Percentiles rank a stretch among this genome's conserved stretches.
These are phyloP conservation scores for Trypanosoma boissoni DNA, from an alignment of 208 protist genomes.

Conservation along the genomic window DNA sequence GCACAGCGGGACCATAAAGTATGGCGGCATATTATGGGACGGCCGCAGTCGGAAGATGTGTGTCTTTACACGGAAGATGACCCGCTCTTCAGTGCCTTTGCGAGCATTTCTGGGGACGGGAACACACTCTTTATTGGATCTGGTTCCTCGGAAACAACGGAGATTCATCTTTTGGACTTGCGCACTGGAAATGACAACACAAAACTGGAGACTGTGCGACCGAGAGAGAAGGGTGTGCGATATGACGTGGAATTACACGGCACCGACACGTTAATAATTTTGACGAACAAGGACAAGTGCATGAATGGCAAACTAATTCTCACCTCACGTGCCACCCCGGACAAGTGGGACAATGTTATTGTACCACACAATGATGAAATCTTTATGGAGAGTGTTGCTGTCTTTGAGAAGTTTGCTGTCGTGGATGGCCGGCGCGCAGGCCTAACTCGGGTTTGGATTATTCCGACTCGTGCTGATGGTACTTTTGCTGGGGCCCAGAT, in stretches of 20 bases:
- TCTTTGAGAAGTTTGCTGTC: slow-evolving; percentile 64
- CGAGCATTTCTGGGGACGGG: slow-evolving; percentile 58
- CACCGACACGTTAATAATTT: slow-evolving; percentile 59
- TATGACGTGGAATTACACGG: slow-evolving; percentile 80
- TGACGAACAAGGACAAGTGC: slow-evolving; percentile 76
- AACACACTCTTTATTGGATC: slow-evolving; percentile 64
- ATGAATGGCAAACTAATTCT: slow-evolving; percentile 80
- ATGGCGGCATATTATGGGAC: slow-evolving; percentile 81
- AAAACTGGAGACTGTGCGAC: slow-evolving; percentile 59
- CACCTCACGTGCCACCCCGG: slow-evolving; percentile 34
- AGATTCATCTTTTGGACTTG: slow-evolving; percentile 75
- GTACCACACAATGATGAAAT: slow-evolving; percentile 44
- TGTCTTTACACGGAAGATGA: slow-evolving; percentile 80
- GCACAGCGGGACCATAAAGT: slow-evolving; percentile 77
- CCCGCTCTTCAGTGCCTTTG: slow-evolving; percentile 58
- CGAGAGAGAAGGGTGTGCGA: slow-evolving; percentile 73
- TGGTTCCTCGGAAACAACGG: slow-evolving; percentile 71
- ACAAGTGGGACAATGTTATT: slow-evolving; percentile 49
- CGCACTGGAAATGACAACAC: slow-evolving; percentile 52
- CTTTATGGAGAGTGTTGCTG: slow-evolving; percentile 50
- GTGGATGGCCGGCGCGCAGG: slow-evolving; percentile 62
- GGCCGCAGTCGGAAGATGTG: slow-evolving; percentile 65
- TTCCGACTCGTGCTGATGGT: slow-evolving; percentile 38
- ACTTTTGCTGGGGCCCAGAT: slow-evolving; percentile 30
- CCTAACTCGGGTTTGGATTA: slow-evolving; percentile 78